Conservation (phyloP, 192 early-diverging fungal genomes). For the Coemansia javaensis region DNA sequence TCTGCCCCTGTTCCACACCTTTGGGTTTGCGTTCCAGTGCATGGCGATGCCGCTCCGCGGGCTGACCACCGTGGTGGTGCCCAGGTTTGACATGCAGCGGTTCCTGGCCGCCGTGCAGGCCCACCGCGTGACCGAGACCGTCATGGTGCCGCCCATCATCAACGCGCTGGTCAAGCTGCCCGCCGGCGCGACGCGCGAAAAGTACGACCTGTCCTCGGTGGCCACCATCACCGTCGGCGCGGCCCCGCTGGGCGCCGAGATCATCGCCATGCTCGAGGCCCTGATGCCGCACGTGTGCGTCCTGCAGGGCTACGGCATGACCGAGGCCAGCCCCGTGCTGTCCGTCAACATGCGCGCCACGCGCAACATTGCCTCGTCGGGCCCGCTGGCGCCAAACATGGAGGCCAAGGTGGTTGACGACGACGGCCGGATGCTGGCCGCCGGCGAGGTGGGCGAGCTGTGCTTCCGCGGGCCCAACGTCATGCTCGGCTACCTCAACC, state of each 20-base stretch:
- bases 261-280: conserved; percentile 40
- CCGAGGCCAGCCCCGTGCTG: conserved; percentile 45
- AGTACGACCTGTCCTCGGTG: conserved; percentile 56
- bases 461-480: conserved; percentile 81
- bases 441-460: conserved; percentile 68
- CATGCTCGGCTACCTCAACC: conserved; percentile 82
- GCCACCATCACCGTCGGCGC: conserved; percentile 63
- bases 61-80: conserved; percentile 55
- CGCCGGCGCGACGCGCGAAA: conserved; percentile 45
- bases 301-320: conserved; percentile 60
- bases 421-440: conserved; percentile 13
- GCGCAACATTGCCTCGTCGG: conserved; percentile 52
- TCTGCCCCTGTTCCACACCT: conserved; percentile 66
- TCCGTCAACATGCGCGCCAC: conserved; percentile 6
- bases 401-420: conserved; percentile 67
- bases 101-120: conserved; percentile 60
- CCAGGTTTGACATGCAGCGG: conserved; percentile 60
- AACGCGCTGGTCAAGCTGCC: conserved; percentile 70
- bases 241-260: conserved; percentile 59
- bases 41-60: conserved; percentile 17
- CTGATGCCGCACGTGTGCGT: conserved; percentile 31
- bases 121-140: conserved; percentile 59
- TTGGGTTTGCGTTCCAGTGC: conserved; percentile 24
- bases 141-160: conserved; percentile 62
- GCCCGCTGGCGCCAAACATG: conserved; percentile 67